Evolutionary conservation across 441 rosid genomes (phyloP), one percentile per base, ranked within the genome.

Genomic region (Biscutella auriculata): DNA sequence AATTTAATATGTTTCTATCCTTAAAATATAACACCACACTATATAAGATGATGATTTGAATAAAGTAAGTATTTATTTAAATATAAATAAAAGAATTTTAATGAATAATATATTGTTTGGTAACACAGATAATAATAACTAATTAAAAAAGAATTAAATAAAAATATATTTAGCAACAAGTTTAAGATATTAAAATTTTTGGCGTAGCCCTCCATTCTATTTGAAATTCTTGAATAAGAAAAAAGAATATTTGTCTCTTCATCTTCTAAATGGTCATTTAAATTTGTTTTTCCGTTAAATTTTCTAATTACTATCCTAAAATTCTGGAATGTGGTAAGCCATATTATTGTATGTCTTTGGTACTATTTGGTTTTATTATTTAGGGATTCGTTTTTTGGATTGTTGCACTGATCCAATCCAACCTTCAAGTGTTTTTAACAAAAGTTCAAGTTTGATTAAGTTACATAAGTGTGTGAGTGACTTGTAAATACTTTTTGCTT

Each of bases 301-400:
- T 15, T 43, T 44, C 11, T 44, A 16, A 9, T 3, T 6, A 25
- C n/a, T 23, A 4, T 47, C 2, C 3, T 21, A n/a, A 7, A 15
- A 27, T 35, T n/a, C 26, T 60, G 15, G 44, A 42, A 8, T 33
- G 8, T 7, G 47, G 26, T 40, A 15, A 23, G 16, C n/a, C 28
- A 26, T 29, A 21, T 2, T 21, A 13, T 12, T 25, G 16, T n/a
- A n/a, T 39, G 13, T 30, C 2, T 42, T 23, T 64, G 12, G 57
- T 49, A 50, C 14, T 4, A 5, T 5, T 36, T 67, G 23, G 21
- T 35, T 28, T 39, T 51, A 3, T 40, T 36, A 1, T 55, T 43
- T 62, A 72, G 89, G 96, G 93, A 63, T 87, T 76, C 82, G 64
- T 50, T 70, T 89, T 54, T 76, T 93, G 84, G 99, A 93, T 74